A percentile compares a stretch with the other conserved stretches of the same genome.
Conservation (phyloP, 2,329 filamentous ascomycete species). For the Neoscytalidium dimidiatum region DNA sequence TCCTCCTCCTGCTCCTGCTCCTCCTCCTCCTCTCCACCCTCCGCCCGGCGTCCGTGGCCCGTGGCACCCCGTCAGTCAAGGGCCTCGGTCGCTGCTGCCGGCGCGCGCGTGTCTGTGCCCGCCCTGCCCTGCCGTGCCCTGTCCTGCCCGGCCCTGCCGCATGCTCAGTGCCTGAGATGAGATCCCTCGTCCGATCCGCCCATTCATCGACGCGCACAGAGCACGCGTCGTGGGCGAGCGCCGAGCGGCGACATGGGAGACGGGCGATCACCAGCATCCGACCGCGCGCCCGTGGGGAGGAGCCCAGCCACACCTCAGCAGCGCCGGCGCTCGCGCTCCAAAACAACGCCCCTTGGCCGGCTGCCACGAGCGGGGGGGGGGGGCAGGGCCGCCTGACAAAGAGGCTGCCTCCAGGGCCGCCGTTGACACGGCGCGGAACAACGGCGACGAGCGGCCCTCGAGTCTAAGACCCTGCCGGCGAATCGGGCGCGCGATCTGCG, state of each 20-base stretch:
- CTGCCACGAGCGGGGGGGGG: constrained; percentile 3
- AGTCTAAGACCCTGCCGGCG: constrained; percentile 8
- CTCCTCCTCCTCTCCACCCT: no score
- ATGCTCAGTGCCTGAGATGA: constrained; percentile 7
- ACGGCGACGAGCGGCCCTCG: constrained; percentile 8
- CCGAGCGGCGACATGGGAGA: constrained; percentile 14
- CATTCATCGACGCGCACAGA: constrained; percentile 18
- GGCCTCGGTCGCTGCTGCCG: constrained; percentile 8
- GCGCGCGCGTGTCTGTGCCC: background rate
- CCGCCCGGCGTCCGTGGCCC: background rate
- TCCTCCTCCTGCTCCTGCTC: no score
- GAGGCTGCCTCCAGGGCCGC: constrained; percentile 8
- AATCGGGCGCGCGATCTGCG: constrained; percentile 11
- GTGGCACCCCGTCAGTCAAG: background rate
- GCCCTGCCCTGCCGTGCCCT: background rate
- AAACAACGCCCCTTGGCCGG: no score
- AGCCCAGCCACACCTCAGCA: constrained; percentile 16
- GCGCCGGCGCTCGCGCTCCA: no score
- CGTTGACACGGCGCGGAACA: constrained; percentile 12
- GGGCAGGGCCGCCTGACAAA: constrained; percentile 1
- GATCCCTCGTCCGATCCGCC: constrained; percentile 9
- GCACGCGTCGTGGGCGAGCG: constrained; percentile 1
- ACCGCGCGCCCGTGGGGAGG: constrained; percentile 9
- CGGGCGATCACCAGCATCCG: constrained; percentile 10
- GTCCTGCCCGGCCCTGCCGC: no score